A percentile compares a stretch with the other conserved stretches of the same genome.
phyloP scores from a whole-genome alignment of 345 rosid species.

The Citrus unshiu region DNA sequence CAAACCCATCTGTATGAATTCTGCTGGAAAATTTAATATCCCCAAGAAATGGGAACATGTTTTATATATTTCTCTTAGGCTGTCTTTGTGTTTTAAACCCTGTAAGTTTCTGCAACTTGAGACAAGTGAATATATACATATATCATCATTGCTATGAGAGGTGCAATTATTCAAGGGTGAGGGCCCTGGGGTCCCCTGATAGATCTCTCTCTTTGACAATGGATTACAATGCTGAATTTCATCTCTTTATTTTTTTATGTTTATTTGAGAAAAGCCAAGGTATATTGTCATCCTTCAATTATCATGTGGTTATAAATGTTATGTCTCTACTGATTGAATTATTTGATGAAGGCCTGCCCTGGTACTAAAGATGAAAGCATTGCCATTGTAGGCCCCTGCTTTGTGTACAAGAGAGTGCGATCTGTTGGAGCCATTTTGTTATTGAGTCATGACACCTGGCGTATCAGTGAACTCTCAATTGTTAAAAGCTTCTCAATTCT shows the following conservation, averaged over 20 bases:
- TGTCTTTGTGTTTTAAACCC: neutral
- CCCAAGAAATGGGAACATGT: neutral
- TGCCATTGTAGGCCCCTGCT: neutral
- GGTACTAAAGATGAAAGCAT: neutral
- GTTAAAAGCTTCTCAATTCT: neutral
- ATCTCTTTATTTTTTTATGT: neutral
- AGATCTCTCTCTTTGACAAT: neutral
- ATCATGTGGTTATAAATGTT: conserved; percentile 10
- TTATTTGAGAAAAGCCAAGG: neutral
- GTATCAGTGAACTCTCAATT: neutral
- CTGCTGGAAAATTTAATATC: neutral
- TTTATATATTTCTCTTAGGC: neutral
- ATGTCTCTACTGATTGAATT: conserved; percentile 10
- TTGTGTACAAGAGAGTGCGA: neutral
- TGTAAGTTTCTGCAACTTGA: neutral
- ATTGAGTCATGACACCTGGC: neutral
- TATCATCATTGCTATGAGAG: neutral
- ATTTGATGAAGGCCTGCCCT: conserved; percentile 11
- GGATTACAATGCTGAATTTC: neutral
- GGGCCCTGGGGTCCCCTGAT: neutral
- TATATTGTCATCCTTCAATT: neutral
- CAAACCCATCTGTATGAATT: neutral
- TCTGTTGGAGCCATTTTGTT: neutral
- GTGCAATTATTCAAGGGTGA: neutral
- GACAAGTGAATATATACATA: neutral